phyloP scores from a whole-genome alignment of 2,329 filamentous ascomycete species.

The Fusarium bactridioides region DNA sequence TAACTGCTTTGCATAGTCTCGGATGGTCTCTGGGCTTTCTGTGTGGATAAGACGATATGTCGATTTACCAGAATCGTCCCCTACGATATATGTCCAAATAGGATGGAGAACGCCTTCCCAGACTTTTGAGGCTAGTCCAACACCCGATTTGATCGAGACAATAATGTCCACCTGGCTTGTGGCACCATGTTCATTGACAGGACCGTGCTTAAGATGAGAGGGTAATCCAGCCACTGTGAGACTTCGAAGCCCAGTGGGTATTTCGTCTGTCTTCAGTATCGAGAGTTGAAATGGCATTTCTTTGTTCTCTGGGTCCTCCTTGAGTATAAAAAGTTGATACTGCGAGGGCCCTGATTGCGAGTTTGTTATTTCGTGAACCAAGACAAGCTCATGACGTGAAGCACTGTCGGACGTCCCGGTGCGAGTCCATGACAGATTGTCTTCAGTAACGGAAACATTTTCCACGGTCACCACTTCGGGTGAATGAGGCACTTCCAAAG shows the following conservation, averaged over 20 bases:
- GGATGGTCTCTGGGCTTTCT: slow-evolving; percentile 67
- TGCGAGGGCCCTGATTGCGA: not conserved
- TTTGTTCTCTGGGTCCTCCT: slow-evolving; percentile 43
- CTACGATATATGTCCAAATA: slow-evolving; percentile 56
- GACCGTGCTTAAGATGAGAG: slow-evolving; percentile 43
- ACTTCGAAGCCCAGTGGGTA: slow-evolving; percentile 49
- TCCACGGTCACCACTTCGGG: slow-evolving; percentile 7
- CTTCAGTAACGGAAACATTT: slow-evolving; percentile 35
- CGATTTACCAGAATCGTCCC: not conserved
- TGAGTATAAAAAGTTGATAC: slow-evolving; percentile 51
- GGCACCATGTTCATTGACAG: slow-evolving; percentile 26
- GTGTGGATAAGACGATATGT: slow-evolving; percentile 64
- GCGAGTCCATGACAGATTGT: slow-evolving; percentile 41
- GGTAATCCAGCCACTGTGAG: slow-evolving; percentile 52
- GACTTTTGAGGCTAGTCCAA: slow-evolving; percentile 62
- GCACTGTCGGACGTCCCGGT: slow-evolving; percentile 17
- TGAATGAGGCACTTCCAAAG: not conserved
- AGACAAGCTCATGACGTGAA: slow-evolving; percentile 42
- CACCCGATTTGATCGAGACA: slow-evolving; percentile 73
- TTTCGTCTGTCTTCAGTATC: slow-evolving; percentile 41
- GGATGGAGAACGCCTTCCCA: slow-evolving; percentile 65
- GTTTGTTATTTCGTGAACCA: slow-evolving; percentile 31
- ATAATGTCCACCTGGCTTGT: slow-evolving; percentile 64
- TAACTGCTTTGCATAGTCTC: slow-evolving; percentile 62
- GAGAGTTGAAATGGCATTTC: slow-evolving; percentile 41